Conservation (phyloP, 2,329 filamentous ascomycete genomes). For the Colletotrichum somersetense region DNA sequence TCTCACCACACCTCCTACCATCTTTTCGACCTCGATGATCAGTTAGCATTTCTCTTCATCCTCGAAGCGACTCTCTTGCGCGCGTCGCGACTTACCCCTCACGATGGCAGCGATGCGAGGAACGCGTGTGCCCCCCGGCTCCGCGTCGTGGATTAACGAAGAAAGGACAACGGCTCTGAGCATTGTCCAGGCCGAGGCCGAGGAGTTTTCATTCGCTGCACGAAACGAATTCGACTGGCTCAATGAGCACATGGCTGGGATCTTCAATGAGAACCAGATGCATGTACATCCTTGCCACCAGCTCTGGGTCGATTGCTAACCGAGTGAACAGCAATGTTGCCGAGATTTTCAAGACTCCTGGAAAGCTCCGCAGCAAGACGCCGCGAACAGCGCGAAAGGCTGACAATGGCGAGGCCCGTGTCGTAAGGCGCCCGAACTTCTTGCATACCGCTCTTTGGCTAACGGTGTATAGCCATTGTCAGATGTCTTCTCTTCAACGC, state of each 20-base stretch:
- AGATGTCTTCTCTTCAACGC: conserved; percentile 68
- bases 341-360: conserved; percentile 96
- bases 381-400: conserved; percentile 77
- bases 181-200: conserved; percentile 83
- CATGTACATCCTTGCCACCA: conserved; percentile 63
- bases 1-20: conserved; percentile 34
- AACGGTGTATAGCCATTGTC: conserved; percentile 66
- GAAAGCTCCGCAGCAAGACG: conserved; percentile 85
- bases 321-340: conserved; percentile 77
- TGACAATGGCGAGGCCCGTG: conserved; percentile 68
- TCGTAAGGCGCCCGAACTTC: conserved; percentile 63
- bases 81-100: conserved; percentile 33
- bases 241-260: conserved; percentile 97
- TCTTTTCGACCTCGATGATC: conserved; percentile 40
- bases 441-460: conserved; percentile 41
- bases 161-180: conserved; percentile 84
- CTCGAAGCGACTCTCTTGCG: conserved; percentile 38
- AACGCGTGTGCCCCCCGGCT: conserved; percentile 79
- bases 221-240: conserved; percentile 97
- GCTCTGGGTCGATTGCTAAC: conserved; percentile 10
- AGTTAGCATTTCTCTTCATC: conserved; percentile 34
- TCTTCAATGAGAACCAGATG: conserved; percentile 90
- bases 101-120: conserved; percentile 60
- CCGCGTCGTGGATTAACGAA: conserved; percentile 84
- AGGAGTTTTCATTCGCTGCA: conserved; percentile 93